A percentile compares a stretch with the other conserved stretches of the same genome.
These are phyloP conservation scores for Helotiales sp. DNA, from an alignment of 2,329 filamentous ascomycete species.

Conservation along the genomic window DNA sequence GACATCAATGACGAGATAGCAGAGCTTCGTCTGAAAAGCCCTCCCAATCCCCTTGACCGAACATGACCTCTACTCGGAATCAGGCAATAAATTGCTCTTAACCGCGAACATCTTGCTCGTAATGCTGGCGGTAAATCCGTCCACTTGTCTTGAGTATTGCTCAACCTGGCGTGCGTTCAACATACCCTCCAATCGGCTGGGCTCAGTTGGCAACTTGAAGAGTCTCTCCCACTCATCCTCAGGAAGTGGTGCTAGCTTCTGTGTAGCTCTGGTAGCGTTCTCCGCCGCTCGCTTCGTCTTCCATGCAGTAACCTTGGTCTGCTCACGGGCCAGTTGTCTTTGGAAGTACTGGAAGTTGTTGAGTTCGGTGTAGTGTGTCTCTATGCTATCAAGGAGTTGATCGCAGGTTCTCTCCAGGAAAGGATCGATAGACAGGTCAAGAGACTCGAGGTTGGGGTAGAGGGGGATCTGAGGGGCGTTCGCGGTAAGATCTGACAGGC, in stretches of 20 bases:
- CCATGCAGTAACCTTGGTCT: constrained; percentile 96
- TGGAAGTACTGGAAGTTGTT: constrained; percentile 99
- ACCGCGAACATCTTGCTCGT: constrained; percentile 99
- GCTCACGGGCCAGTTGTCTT: constrained; percentile 89
- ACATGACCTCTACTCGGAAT: constrained; percentile 27
- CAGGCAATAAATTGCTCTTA: constrained; percentile 68
- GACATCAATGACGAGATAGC: constrained; percentile 14
- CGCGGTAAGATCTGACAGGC: constrained; percentile 76
- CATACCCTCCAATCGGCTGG: constrained; percentile 90
- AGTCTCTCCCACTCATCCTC: constrained; percentile 98
- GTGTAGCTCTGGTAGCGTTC: constrained; percentile 81
- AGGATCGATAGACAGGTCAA: constrained; percentile 93
- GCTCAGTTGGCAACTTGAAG: constrained; percentile 97
- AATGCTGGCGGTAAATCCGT: constrained; percentile 90
- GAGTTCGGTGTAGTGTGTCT: constrained; percentile 96
- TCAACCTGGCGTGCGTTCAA: constrained; percentile 95
- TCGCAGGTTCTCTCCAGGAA: constrained; percentile 99
- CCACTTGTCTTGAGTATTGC: constrained; percentile 96
- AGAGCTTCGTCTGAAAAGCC: constrained; percentile 7
- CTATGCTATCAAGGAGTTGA: constrained; percentile 92
- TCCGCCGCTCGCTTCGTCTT: constrained; percentile 96
- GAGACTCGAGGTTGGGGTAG: constrained; percentile 81
- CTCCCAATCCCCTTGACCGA: background rate
- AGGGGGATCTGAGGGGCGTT: constrained; percentile 69
- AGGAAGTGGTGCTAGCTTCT: constrained; percentile 86